Percentiles rank a stretch among this genome's conserved stretches.
Conservation (phyloP, 2,329 filamentous ascomycete genomes). For the Arthrocladium fulminans region DNA sequence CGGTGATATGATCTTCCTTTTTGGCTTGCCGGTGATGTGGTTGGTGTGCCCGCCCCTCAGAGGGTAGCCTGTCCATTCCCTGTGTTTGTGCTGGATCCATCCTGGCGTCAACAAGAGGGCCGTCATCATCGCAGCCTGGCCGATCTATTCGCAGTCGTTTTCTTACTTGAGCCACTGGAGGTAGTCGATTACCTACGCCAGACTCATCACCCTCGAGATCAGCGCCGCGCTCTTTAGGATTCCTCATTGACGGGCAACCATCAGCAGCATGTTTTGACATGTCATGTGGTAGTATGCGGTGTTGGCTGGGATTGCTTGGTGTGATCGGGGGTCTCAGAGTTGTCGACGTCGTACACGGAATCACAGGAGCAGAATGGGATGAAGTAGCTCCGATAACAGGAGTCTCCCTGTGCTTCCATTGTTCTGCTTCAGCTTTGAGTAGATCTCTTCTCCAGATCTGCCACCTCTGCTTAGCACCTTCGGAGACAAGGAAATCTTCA, state of each 20-base stretch:
- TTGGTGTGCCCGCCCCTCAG: neutral
- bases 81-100: neutral
- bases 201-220: constrained; percentile 4
- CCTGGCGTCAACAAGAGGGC: neutral
- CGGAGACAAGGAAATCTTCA: constrained; percentile 71
- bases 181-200: neutral
- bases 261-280: constrained; percentile 2
- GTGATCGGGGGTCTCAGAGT: constrained; percentile 7
- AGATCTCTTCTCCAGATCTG: constrained; percentile 67
- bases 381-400: neutral
- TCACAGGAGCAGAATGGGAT: constrained; percentile 1
- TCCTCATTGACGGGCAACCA: neutral
- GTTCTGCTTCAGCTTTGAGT: constrained; percentile 44
- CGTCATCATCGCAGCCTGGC: neutral
- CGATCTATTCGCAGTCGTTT: constrained; percentile 6
- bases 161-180: neutral
- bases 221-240: neutral
- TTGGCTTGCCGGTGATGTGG: neutral
- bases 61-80: neutral
- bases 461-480: constrained; percentile 68
- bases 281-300: neutral
- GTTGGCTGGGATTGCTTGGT: neutral
- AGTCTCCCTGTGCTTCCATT: constrained; percentile 19
- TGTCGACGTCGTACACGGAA: neutral
- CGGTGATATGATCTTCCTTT: constrained; percentile 60